Evolutionary conservation across 495 filamentous ascomycete species (phyloP).

Genomic region (Penicillium chermesinum): DNA sequence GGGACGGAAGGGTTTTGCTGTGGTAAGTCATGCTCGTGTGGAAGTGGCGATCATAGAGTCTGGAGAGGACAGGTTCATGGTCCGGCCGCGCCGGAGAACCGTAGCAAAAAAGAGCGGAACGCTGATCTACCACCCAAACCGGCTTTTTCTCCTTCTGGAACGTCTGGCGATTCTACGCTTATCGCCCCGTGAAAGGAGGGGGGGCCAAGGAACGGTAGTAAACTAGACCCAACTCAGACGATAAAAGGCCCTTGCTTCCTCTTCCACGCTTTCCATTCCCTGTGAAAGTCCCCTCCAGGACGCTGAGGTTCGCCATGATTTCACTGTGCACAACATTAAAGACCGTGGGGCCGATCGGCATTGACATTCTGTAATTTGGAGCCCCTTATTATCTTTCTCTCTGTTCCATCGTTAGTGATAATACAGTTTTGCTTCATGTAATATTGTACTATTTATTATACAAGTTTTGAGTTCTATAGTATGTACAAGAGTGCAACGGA

Average conservation of each 20-base stretch:
- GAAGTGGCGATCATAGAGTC: slow-evolving; percentile 5
- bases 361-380: slow-evolving; percentile 7
- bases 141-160: slow-evolving; percentile 12
- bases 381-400: slow-evolving; percentile 1
- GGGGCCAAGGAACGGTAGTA: background rate
- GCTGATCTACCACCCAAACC: slow-evolving; percentile 13
- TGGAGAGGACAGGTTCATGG: slow-evolving; percentile 21
- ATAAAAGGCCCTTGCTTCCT: background rate
- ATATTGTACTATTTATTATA: slow-evolving; percentile 8
- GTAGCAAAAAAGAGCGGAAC: slow-evolving; percentile 16
- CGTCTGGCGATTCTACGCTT: slow-evolving; percentile 1
- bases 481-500: background rate
- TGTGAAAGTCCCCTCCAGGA: background rate
- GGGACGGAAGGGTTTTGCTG: background rate
- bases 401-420: background rate
- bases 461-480: background rate
- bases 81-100: slow-evolving; percentile 25
- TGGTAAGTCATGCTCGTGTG: slow-evolving; percentile 13
- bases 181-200: background rate
- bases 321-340: slow-evolving; percentile 12
- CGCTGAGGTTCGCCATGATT: background rate
- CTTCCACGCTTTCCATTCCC: background rate
- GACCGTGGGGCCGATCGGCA: slow-evolving; percentile 22
- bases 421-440: background rate
- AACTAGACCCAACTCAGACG: too few relatives aligned